These are phyloP conservation scores for Neopestalotiopsis sp. DNA, from an alignment of 2,329 filamentous ascomycete species.

Conservation along the genomic window DNA sequence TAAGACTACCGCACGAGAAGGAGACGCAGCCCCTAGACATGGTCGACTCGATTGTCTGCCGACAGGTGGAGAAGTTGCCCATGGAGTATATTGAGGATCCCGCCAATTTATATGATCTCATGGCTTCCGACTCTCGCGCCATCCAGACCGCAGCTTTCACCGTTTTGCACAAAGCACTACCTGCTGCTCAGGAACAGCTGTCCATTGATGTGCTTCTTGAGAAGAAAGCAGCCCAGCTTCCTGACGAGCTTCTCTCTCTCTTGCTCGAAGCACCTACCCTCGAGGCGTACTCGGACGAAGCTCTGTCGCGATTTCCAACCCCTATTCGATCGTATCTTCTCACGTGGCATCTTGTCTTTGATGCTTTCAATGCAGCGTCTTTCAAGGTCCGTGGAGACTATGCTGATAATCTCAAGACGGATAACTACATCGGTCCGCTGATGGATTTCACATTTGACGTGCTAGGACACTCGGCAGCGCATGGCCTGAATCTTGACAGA, in stretches of 20 bases:
- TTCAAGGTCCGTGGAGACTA: constrained; percentile 86
- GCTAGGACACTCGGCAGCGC: constrained; percentile 77
- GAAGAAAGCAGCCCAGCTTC: constrained; percentile 73
- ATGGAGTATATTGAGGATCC: constrained; percentile 66
- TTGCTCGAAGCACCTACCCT: constrained; percentile 78
- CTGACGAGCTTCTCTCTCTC: constrained; percentile 84
- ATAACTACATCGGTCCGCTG: constrained; percentile 70
- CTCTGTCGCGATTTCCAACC: constrained; percentile 71
- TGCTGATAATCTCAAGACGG: constrained; percentile 76
- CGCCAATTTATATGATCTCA: constrained; percentile 73
- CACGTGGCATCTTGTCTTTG: constrained; percentile 89
- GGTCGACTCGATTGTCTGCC: constrained; percentile 75
- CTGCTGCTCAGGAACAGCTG: constrained; percentile 77
- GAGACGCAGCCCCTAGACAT: constrained; percentile 72
- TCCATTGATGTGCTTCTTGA: constrained; percentile 79
- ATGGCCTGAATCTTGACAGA: constrained; percentile 75
- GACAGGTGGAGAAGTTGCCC: constrained; percentile 70
- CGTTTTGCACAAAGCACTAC: constrained; percentile 80
- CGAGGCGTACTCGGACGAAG: constrained; percentile 68
- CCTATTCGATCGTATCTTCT: constrained; percentile 80
- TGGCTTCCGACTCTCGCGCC: constrained; percentile 75
- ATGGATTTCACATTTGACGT: constrained; percentile 84
- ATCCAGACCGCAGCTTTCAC: constrained; percentile 83
- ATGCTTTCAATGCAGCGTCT: constrained; percentile 79
- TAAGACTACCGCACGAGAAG: constrained; percentile 56